Conservation (phyloP, 805 yeast genomes). For the Yarrowia bubula region DNA sequence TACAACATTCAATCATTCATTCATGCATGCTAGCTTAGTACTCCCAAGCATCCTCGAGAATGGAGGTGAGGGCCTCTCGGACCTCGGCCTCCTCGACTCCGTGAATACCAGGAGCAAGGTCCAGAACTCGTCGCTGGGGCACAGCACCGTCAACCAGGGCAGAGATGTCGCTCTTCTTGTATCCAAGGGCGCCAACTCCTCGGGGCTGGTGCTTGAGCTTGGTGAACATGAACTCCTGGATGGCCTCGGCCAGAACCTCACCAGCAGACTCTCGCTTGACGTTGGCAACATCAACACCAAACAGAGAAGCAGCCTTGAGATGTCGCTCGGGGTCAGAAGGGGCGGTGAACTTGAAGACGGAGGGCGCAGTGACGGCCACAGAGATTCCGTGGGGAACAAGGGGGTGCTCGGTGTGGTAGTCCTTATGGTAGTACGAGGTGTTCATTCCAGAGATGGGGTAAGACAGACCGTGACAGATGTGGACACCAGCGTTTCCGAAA, state of each 20-base stretch:
- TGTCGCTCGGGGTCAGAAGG: constrained; percentile 44
- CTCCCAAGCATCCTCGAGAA: constrained; percentile 36
- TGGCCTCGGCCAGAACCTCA: constrained; percentile 41
- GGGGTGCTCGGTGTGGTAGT: constrained; percentile 43
- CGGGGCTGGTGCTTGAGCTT: constrained; percentile 41
- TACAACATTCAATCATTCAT: neutral
- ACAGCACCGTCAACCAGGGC: constrained; percentile 43
- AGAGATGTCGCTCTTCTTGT: constrained; percentile 38
- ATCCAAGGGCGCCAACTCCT: constrained; percentile 41
- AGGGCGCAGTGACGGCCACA: constrained; percentile 48
- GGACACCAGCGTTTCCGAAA: constrained; percentile 48
- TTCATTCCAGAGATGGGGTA: constrained; percentile 44
- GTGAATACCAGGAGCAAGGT: constrained; percentile 40
- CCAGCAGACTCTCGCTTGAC: constrained; percentile 43
- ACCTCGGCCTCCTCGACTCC: constrained; percentile 36
- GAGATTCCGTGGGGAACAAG: constrained; percentile 48
- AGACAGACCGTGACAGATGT: constrained; percentile 46
- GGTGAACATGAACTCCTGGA: constrained; percentile 39
- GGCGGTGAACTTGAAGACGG: constrained; percentile 44
- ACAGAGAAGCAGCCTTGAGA: constrained; percentile 40
- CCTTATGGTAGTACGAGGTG: constrained; percentile 40
- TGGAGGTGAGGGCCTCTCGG: constrained; percentile 35
- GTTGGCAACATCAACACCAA: constrained; percentile 41
- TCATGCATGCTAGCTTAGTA: constrained; percentile 29
- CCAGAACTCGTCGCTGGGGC: constrained; percentile 44